A percentile compares a stretch with the other conserved stretches of the same genome.
phyloP scores from a whole-genome alignment of 2,329 filamentous ascomycete species.

The Xylariaceae sp. region DNA sequence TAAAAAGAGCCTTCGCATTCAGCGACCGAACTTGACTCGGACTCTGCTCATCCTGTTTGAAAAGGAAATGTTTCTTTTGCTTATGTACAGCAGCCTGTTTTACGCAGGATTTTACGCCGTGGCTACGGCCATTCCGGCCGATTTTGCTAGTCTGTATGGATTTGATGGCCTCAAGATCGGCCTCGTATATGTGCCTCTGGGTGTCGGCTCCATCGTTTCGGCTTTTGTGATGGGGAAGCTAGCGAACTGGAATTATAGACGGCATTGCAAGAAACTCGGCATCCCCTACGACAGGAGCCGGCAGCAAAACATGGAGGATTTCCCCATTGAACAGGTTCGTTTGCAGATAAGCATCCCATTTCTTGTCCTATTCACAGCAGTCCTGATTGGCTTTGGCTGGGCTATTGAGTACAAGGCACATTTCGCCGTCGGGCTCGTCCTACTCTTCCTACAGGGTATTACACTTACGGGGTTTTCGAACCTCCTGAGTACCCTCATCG shows the following conservation, averaged over 20 bases:
- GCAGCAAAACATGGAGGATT: constrained; percentile 45
- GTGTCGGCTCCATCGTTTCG: constrained; percentile 45
- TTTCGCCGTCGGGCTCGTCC: constrained; percentile 45
- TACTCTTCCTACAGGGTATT: constrained; percentile 47
- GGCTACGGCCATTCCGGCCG: constrained; percentile 41
- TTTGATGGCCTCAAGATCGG: constrained; percentile 58
- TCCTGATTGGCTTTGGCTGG: constrained; percentile 49
- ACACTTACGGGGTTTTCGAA: constrained; percentile 52
- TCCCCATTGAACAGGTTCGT: constrained; percentile 44
- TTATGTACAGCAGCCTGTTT: constrained; percentile 43
- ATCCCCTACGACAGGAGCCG: constrained; percentile 57
- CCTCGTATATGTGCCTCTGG: constrained; percentile 48
- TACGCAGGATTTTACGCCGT: constrained; percentile 47
- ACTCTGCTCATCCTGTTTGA: constrained; percentile 46
- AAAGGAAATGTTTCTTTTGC: constrained; percentile 46
- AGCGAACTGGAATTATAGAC: constrained; percentile 66
- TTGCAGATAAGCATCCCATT: constrained; percentile 48
- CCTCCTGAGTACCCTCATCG: constrained; percentile 49
- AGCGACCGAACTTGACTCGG: constrained; percentile 43
- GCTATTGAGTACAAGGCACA: constrained; percentile 41
- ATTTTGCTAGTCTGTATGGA: constrained; percentile 54
- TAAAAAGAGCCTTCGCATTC: constrained; percentile 28
- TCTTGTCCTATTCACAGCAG: constrained; percentile 51
- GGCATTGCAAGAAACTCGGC: constrained; percentile 56
- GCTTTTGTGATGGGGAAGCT: constrained; percentile 51